Evolutionary conservation across 805 yeast genomes (phyloP), one percentile per base, ranked within the genome.

Genomic region (Monosporozyma unispora): DNA sequence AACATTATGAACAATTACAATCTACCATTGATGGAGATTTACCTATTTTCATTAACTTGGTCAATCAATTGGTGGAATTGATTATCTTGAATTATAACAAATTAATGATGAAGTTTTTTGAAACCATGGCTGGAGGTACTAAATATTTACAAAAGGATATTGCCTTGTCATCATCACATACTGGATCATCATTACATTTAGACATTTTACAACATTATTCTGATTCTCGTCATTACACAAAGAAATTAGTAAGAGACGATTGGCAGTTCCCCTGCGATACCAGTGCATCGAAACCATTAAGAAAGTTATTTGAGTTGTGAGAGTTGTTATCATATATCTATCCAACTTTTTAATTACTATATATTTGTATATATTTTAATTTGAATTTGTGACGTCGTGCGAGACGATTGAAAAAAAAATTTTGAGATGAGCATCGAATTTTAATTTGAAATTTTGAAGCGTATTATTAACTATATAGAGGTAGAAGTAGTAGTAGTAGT

Each of bases 141-240:
- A 48, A 35, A 7, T 60, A 58, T 14, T 22, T 68, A 21, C 52
- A 56, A 6, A 59, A 58, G 28, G 70, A 64, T 48, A 48, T 57
- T 3, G 56, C 59, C 23, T 18, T 43, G 41, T 12, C n/a, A 59
- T 8, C 48, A 52, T 9, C 28, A 38, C 2, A 52, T 53, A 28
- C 16, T 11, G 37, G 38, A 16, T 35, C 39, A 5, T 16, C 39
- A 16, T 21, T 21, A 10, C 6, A 58, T 51, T 65, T 68, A 48
- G 74, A 70, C 50, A 67, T 71, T 12, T 54, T 70, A 28, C 70
- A 70, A 50, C 41, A 57, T 33, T 69, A 61, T 50, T 59, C 68
- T 0, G 46, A 55, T 2, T 55, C 71, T 7, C 60, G 66, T 42
- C 61, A 58, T 27, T 54, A 50, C 35, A 65, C 66, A 1, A 66